Conservation (phyloP, 805 yeast species). For the Yarrowia porcina region DNA sequence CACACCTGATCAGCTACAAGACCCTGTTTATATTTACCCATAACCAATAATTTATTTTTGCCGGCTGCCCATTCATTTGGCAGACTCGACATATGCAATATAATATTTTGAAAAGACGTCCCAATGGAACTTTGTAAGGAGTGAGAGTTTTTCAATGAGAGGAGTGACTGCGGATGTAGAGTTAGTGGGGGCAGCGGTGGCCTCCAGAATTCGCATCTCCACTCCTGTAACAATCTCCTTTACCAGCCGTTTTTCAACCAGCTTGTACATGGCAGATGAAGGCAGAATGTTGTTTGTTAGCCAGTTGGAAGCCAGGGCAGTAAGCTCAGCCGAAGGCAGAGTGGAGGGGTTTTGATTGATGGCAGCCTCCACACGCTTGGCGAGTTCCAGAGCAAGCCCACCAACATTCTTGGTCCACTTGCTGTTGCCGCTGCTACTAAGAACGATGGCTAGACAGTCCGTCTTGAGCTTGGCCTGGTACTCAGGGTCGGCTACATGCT, state of each 20-base stretch:
- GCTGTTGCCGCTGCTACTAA: slow-evolving; percentile 80
- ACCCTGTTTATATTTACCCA: background rate
- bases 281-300: slow-evolving; percentile 84
- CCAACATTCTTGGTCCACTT: slow-evolving; percentile 86
- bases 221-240: slow-evolving; percentile 26
- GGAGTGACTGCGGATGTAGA: slow-evolving; percentile 28
- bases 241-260: slow-evolving; percentile 58
- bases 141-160: slow-evolving; percentile 43
- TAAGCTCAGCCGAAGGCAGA: slow-evolving; percentile 43
- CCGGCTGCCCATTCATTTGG: background rate
- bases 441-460: slow-evolving; percentile 72
- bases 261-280: slow-evolving; percentile 65
- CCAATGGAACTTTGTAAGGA: slow-evolving; percentile 76
- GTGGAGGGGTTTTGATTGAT: slow-evolving; percentile 23
- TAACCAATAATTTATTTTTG: slow-evolving; percentile 21
- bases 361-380: slow-evolving; percentile 38
- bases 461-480: slow-evolving; percentile 53
- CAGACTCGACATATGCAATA: slow-evolving; percentile 33
- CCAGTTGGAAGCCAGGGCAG: slow-evolving; percentile 73
- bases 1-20: too few relatives aligned
- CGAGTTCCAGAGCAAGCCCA: slow-evolving; percentile 65
- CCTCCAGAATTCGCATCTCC: background rate
- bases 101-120: slow-evolving; percentile 76
- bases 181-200: slow-evolving; percentile 26
- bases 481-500: slow-evolving; percentile 37